These are phyloP conservation scores for Hortaea werneckii DNA, from an alignment of 2,329 filamentous ascomycete species.

Conservation along the genomic window DNA sequence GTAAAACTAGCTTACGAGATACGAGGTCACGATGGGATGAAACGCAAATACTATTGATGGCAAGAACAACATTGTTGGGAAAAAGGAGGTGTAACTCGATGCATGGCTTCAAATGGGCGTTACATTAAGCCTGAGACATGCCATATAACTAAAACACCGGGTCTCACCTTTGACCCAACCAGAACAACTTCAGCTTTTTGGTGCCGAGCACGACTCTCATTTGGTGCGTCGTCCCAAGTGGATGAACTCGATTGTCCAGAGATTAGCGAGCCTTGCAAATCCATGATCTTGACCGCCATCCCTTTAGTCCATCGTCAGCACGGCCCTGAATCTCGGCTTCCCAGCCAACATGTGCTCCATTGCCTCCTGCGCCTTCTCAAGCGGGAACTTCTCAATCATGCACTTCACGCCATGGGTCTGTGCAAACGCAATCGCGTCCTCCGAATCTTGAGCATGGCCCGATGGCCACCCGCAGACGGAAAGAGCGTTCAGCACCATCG, in stretches of 20 bases:
- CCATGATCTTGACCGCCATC: too few species aligned
- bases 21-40: background rate
- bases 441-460: constrained; percentile 42
- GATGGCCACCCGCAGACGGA: constrained; percentile 44
- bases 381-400: constrained; percentile 44
- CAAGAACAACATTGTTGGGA: too few species aligned
- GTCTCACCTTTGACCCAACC: too few species aligned
- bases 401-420: constrained; percentile 39
- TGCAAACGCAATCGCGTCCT: constrained; percentile 44
- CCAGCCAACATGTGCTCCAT: constrained; percentile 41
- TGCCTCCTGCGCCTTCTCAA: constrained; percentile 42
- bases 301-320: constrained; percentile 34
- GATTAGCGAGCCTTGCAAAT: too few species aligned
- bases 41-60: background rate
- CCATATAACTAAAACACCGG: too few species aligned
- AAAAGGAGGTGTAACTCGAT: too few species aligned
- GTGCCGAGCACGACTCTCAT: too few species aligned
- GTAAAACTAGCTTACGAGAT: background rate
- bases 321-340: constrained; percentile 41
- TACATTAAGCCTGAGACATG: too few species aligned
- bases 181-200: too few species aligned
- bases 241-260: too few species aligned
- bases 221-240: too few species aligned
- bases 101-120: too few species aligned
- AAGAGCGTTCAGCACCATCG: constrained; percentile 37